These are phyloP conservation scores for Oryza nivara DNA, from an alignment of 176 grass and related monocot species.

Conservation along the genomic window DNA sequence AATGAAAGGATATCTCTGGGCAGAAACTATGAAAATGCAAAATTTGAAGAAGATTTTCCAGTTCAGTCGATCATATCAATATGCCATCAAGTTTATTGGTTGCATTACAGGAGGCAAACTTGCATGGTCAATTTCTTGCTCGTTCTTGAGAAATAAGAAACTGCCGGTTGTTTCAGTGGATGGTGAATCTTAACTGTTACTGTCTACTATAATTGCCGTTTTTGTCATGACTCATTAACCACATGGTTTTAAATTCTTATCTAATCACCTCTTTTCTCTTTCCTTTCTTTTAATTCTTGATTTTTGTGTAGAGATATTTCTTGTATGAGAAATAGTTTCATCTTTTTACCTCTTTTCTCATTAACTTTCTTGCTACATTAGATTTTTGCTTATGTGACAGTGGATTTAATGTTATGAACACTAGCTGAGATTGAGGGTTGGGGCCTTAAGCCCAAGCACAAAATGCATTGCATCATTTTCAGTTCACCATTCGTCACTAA, in stretches of 20 bases:
- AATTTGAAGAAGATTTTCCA: neutral
- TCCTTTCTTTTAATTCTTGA: no score
- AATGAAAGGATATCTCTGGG: neutral
- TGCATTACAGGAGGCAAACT: neutral
- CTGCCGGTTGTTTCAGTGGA: neutral
- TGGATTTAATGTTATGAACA: no score
- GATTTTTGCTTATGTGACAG: no score
- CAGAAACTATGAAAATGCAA: neutral
- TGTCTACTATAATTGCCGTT: no score
- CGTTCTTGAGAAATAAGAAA: neutral
- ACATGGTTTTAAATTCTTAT: neutral
- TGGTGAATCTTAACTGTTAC: neutral
- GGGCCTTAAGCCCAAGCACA: neutral
- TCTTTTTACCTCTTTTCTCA: no score
- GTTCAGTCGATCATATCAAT: neutral
- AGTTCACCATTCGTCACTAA: neutral
- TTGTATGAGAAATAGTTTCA: no score
- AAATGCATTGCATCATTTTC: neutral
- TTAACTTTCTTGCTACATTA: no score
- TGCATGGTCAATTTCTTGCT: neutral
- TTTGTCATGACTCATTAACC: no score
- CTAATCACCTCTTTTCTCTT: no score
- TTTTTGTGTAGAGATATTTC: no score
- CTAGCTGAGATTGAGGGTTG: no score
- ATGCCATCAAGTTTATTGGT: no score